Evolutionary conservation across 768 basidiomycete species (phyloP).

Genomic region (Kwoniella shandongensis): DNA sequence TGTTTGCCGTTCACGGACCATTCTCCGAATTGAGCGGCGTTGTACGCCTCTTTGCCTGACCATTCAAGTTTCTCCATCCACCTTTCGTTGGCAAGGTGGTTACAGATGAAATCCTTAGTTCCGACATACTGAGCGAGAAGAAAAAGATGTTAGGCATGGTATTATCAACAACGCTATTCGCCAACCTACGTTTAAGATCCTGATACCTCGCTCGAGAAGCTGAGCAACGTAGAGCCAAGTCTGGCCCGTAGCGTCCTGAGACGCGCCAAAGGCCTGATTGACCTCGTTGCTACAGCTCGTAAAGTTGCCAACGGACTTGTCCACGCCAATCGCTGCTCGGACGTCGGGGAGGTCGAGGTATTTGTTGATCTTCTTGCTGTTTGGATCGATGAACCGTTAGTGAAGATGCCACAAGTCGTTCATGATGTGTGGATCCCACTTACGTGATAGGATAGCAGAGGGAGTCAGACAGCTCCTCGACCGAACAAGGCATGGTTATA

Average conservation of each 20-base stretch:
- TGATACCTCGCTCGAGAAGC: constrained; percentile 73
- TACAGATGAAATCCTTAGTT: constrained; percentile 60
- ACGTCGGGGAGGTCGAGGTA: constrained; percentile 66
- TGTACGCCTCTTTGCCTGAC: constrained; percentile 64
- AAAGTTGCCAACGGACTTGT: constrained; percentile 59
- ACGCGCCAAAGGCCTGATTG: constrained; percentile 58
- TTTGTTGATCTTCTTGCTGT: constrained; percentile 57
- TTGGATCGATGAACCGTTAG: too few species aligned
- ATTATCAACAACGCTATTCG: not conserved
- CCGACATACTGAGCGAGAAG: constrained; percentile 23
- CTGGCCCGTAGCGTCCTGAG: constrained; percentile 64
- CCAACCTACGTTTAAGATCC: constrained; percentile 58
- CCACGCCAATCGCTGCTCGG: constrained; percentile 64
- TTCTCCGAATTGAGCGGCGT: constrained; percentile 56
- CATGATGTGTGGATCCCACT: constrained; percentile 10
- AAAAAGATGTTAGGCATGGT: not conserved
- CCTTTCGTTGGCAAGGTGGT: constrained; percentile 69
- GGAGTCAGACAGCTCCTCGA: constrained; percentile 58
- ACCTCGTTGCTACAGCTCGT: constrained; percentile 58
- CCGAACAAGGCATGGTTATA: constrained; percentile 62
- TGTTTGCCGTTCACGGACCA: constrained; percentile 62
- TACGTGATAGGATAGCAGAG: constrained; percentile 65
- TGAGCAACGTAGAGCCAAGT: constrained; percentile 62
- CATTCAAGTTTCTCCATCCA: constrained; percentile 76
- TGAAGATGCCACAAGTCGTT: not conserved